These are phyloP conservation scores for Aspergillus flavus DNA, from an alignment of 2,329 filamentous ascomycete species.

Conservation along the genomic window DNA sequence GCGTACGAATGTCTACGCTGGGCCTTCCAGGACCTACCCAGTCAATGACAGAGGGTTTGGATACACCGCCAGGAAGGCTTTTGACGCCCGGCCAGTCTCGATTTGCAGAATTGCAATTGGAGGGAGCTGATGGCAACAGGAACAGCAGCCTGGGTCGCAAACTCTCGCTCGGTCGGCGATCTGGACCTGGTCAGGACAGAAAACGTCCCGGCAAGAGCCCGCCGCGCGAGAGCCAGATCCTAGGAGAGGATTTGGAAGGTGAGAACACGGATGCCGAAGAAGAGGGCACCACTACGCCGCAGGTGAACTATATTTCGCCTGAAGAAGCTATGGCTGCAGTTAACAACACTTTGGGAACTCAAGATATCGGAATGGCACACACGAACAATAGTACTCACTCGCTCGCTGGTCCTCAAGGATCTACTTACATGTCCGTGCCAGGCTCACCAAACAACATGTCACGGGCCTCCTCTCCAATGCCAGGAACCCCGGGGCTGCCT, in stretches of 20 bases:
- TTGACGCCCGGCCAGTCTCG: constrained; percentile 18
- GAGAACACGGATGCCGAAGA: constrained; percentile 20
- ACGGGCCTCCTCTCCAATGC: constrained; percentile 4
- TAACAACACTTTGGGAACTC: constrained; percentile 3
- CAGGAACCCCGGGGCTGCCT: not conserved
- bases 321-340: constrained; percentile 14
- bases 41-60: not conserved
- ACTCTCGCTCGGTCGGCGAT: constrained; percentile 43
- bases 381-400: constrained; percentile 5
- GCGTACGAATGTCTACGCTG: constrained; percentile 39
- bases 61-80: constrained; percentile 27
- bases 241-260: constrained; percentile 19
- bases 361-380: not conserved
- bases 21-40: not conserved
- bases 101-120: constrained; percentile 32
- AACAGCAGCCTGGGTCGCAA: constrained; percentile 33
- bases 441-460: constrained; percentile 9
- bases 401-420: not conserved
- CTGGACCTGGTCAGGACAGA: constrained; percentile 40
- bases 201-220: not conserved
- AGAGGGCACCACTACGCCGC: not conserved
- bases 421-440: not conserved
- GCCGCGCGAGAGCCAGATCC: not conserved
- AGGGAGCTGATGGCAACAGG: constrained; percentile 30
- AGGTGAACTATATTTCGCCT: constrained; percentile 9